Evolutionary conservation across 192 early-diverging fungal genomes (phyloP).

Genomic region (Dimargaris verticillata): DNA sequence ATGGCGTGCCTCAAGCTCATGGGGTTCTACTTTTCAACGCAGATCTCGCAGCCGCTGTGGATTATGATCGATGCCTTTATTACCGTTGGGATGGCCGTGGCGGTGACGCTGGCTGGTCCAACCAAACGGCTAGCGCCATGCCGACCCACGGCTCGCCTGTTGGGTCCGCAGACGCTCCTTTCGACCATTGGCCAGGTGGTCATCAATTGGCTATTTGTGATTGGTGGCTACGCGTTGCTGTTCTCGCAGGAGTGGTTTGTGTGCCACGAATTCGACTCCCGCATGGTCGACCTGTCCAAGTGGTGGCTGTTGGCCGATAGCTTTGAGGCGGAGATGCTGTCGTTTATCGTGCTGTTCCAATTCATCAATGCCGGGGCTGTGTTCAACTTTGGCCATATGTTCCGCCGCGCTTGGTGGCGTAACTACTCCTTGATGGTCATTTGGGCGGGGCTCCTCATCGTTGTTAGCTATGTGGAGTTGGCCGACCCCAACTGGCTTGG

Average conservation of each 20-base stretch:
- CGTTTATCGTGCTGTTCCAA: slow-evolving; percentile 43
- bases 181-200: slow-evolving; percentile 41
- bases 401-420: slow-evolving; percentile 35
- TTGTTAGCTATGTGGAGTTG: slow-evolving; percentile 33
- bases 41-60: slow-evolving; percentile 44
- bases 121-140: slow-evolving; percentile 30
- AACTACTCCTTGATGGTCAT: slow-evolving; percentile 39
- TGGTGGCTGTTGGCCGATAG: slow-evolving; percentile 68
- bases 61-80: slow-evolving; percentile 53
- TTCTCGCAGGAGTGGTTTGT: slow-evolving; percentile 41
- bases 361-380: slow-evolving; percentile 48
- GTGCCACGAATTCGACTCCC: slow-evolving; percentile 53
- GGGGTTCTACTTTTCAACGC: slow-evolving; percentile 48
- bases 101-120: slow-evolving; percentile 42
- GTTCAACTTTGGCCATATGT: slow-evolving; percentile 47
- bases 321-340: slow-evolving; percentile 40
- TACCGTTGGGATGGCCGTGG: slow-evolving; percentile 38
- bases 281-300: slow-evolving; percentile 35
- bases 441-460: slow-evolving; percentile 29
- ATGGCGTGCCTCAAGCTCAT: slow-evolving; percentile 43
- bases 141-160: slow-evolving; percentile 51
- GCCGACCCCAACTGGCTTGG: slow-evolving; percentile 37
- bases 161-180: slow-evolving; percentile 48
- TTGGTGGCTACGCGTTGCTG: slow-evolving; percentile 30
- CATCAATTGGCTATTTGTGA: slow-evolving; percentile 47